Evolutionary conservation across 73 alveolate species (phyloP).

Genomic region (Paramecium primaurelia): DNA sequence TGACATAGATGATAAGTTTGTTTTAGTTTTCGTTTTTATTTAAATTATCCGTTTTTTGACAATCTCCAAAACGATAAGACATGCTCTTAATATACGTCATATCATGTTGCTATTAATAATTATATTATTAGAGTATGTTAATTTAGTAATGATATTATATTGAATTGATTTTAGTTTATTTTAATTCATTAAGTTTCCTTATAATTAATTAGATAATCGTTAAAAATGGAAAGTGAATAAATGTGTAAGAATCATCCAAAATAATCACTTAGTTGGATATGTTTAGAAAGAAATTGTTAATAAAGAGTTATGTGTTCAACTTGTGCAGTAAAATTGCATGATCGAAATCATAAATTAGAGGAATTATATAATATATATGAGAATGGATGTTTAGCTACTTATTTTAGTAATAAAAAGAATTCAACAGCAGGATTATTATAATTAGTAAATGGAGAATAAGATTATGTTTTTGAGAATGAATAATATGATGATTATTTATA

Average conservation of each 20-base stretch:
- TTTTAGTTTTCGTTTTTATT: neutral
- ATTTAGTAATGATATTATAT: neutral
- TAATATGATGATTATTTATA: neutral
- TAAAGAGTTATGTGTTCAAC: conserved; percentile 56
- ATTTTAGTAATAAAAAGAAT: neutral
- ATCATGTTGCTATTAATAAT: neutral
- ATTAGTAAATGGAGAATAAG: neutral
- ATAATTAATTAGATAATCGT: neutral
- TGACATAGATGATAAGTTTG: neutral
- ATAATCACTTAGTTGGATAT: conserved; percentile 36
- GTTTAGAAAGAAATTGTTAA: conserved; percentile 47
- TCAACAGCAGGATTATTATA: neutral
- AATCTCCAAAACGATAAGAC: neutral
- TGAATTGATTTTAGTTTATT: neutral
- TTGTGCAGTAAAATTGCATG: conserved; percentile 62
- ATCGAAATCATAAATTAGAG: conserved; percentile 47
- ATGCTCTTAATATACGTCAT: neutral
- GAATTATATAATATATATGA: neutral
- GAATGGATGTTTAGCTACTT: conserved; percentile 1
- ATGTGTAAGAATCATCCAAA: conserved; percentile 39
- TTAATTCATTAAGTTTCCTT: neutral
- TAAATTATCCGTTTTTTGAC: neutral
- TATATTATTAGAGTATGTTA: neutral
- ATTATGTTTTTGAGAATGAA: neutral
- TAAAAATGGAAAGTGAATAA: conserved; percentile 31